A percentile compares a stretch with the other conserved stretches of the same genome.
Evolutionary conservation across 2,329 filamentous ascomycete genomes (phyloP).

Genomic region (Zalaria obscura): DNA sequence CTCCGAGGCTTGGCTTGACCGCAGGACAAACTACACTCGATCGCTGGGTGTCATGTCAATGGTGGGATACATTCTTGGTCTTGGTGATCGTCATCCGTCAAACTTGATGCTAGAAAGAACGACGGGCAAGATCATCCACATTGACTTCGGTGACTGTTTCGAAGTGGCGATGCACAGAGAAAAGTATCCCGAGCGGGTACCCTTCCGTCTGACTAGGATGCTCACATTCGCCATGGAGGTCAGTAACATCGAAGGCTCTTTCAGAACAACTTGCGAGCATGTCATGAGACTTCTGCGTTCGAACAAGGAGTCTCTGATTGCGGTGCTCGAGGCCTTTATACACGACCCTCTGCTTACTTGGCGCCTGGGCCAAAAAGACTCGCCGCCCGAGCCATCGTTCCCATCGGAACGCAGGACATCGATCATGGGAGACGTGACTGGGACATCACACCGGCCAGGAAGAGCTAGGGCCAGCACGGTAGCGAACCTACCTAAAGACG

Average conservation of each 20-base stretch:
- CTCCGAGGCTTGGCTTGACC: conserved; percentile 92
- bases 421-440: conserved; percentile 32
- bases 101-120: conserved; percentile 95
- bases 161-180: conserved; percentile 99
- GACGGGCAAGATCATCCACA: conserved; percentile 94
- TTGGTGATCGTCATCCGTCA: conserved; percentile 92
- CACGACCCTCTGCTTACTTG: conserved; percentile 98
- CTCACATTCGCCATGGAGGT: conserved; percentile 99
- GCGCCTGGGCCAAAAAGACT: conserved; percentile 58
- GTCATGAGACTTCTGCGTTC: conserved; percentile 93
- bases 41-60: conserved; percentile 99
- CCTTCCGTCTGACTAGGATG: conserved; percentile 96
- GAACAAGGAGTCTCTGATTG: conserved; percentile 98
- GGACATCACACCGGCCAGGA: neutral
- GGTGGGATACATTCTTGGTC: conserved; percentile 97
- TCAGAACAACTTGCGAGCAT: conserved; percentile 94
- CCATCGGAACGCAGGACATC: conserved; percentile 46
- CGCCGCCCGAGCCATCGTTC: conserved; percentile 45
- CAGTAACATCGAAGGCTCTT: conserved; percentile 97
- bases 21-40: conserved; percentile 96
- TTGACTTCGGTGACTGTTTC: conserved; percentile 99
- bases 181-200: conserved; percentile 94
- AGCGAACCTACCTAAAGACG: conserved; percentile 5
- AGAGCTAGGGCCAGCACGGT: conserved; percentile 1
- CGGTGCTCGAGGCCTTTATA: conserved; percentile 96